Evolutionary conservation across 2,329 filamentous ascomycete genomes (phyloP).

Genomic region (Xylariaceae sp.): DNA sequence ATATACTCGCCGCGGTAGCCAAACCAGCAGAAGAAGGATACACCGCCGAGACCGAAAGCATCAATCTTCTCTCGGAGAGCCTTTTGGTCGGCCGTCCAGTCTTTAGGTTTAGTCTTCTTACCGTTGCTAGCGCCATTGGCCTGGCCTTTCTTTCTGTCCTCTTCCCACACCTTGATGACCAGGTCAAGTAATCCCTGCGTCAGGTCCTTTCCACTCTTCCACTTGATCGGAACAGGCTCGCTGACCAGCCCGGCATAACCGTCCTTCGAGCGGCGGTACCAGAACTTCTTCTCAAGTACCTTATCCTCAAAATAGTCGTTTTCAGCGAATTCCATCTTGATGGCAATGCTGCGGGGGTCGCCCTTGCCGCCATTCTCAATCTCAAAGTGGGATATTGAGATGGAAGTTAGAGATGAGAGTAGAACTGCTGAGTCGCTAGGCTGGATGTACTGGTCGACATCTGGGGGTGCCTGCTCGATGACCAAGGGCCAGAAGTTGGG

Average conservation of each 20-base stretch:
- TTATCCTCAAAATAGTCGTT: slow-evolving; percentile 85
- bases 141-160: slow-evolving; percentile 53
- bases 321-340: slow-evolving; percentile 78
- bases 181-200: slow-evolving; percentile 80
- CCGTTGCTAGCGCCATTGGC: slow-evolving; percentile 47
- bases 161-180: slow-evolving; percentile 71
- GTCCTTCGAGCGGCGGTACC: slow-evolving; percentile 73
- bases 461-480: slow-evolving; percentile 82
- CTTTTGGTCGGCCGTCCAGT: slow-evolving; percentile 59
- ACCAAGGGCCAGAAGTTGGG: slow-evolving; percentile 95
- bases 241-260: slow-evolving; percentile 80
- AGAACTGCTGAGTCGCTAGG: slow-evolving; percentile 79
- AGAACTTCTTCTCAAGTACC: slow-evolving; percentile 89
- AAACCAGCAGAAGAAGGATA: slow-evolving; percentile 91
- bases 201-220: slow-evolving; percentile 85
- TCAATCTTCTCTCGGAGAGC: slow-evolving; percentile 62
- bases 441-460: slow-evolving; percentile 88
- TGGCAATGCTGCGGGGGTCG: slow-evolving; percentile 79
- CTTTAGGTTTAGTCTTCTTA: slow-evolving; percentile 60
- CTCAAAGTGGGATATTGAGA: slow-evolving; percentile 83
- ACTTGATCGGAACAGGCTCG: slow-evolving; percentile 85
- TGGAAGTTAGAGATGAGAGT: slow-evolving; percentile 66
- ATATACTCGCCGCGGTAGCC: slow-evolving; percentile 76
- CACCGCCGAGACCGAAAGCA: slow-evolving; percentile 64
- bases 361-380: slow-evolving; percentile 66